Percentiles rank a stretch among this genome's conserved stretches.
Evolutionary conservation across 1,284 basidiomycete species (phyloP).

Genomic region (Naganishia sp.): DNA sequence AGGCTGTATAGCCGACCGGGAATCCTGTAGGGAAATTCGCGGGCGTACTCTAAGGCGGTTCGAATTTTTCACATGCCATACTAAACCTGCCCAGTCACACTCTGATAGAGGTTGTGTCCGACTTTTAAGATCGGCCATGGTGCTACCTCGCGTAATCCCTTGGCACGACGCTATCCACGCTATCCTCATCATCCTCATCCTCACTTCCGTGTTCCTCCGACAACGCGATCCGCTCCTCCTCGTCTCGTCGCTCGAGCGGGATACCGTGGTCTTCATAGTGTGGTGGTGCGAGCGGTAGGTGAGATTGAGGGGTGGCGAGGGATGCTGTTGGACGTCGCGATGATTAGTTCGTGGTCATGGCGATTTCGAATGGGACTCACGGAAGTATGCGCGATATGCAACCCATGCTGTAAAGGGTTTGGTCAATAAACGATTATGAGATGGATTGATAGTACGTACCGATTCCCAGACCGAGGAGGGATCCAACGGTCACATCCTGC

Average conservation of each 20-base stretch:
- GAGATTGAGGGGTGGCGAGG: constrained; percentile 56
- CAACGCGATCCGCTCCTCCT: constrained; percentile 11
- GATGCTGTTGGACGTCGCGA: constrained; percentile 57
- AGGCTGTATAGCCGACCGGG: too few relatives aligned
- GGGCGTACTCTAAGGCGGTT: too few relatives aligned
- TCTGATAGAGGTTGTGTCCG: too few relatives aligned
- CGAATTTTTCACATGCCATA: too few relatives aligned
- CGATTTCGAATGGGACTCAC: constrained; percentile 33
- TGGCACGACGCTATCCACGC: constrained; percentile 26
- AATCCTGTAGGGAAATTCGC: too few relatives aligned
- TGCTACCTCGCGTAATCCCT: constrained; percentile 17
- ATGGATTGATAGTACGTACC: constrained; percentile 66
- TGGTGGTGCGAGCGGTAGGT: constrained; percentile 75
- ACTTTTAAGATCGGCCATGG: too few relatives aligned
- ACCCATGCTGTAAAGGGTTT: constrained; percentile 61
- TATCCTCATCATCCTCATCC: constrained; percentile 7
- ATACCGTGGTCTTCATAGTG: constrained; percentile 31
- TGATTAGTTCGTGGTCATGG: constrained; percentile 59
- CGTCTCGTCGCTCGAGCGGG: constrained; percentile 4
- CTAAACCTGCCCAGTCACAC: too few relatives aligned
- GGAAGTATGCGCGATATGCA: constrained; percentile 66
- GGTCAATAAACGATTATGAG: constrained; percentile 25
- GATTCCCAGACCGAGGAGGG: constrained; percentile 69
- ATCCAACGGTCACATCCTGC: constrained; percentile 83
- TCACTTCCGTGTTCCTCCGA: constrained; percentile 16